A percentile compares a stretch with the other conserved stretches of the same genome.
Conservation (phyloP, 441 rosid species). For the Erodium texanum region DNA sequence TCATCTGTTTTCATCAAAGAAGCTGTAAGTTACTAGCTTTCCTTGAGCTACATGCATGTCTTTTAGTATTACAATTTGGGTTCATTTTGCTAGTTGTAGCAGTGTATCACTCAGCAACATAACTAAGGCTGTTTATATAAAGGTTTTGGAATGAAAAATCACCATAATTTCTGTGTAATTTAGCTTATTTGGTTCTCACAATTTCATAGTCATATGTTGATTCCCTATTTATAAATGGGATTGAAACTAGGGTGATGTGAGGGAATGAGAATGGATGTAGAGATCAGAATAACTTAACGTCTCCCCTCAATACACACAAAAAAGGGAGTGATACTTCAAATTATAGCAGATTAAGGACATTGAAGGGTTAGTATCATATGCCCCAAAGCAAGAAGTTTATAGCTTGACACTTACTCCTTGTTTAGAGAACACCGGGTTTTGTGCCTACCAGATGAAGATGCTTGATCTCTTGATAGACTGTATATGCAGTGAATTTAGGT, state of each 20-base stretch:
- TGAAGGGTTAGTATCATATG: background rate
- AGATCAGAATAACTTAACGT: no score
- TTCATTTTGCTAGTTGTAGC: background rate
- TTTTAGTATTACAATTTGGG: background rate
- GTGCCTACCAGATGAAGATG: no score
- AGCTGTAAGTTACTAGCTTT: constrained; percentile 53
- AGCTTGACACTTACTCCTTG: background rate
- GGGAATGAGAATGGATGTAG: no score
- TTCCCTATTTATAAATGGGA: background rate
- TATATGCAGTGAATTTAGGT: no score
- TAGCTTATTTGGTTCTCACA: background rate
- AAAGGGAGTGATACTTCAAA: background rate
- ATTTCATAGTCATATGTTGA: background rate
- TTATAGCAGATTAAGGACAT: background rate
- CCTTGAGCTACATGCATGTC: no score
- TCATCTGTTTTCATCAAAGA: constrained; percentile 81
- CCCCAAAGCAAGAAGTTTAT: background rate
- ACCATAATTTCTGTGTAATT: background rate
- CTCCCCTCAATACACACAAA: no score
- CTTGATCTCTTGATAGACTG: no score
- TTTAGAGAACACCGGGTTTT: no score
- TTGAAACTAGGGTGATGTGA: background rate
- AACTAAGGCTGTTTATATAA: no score
- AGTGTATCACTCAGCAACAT: no score
- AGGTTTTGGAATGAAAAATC: no score